Percentiles rank a stretch among this genome's conserved stretches.
Evolutionary conservation across 2,329 filamentous ascomycete genomes (phyloP).

Genomic region (Xylaria polymorpha): DNA sequence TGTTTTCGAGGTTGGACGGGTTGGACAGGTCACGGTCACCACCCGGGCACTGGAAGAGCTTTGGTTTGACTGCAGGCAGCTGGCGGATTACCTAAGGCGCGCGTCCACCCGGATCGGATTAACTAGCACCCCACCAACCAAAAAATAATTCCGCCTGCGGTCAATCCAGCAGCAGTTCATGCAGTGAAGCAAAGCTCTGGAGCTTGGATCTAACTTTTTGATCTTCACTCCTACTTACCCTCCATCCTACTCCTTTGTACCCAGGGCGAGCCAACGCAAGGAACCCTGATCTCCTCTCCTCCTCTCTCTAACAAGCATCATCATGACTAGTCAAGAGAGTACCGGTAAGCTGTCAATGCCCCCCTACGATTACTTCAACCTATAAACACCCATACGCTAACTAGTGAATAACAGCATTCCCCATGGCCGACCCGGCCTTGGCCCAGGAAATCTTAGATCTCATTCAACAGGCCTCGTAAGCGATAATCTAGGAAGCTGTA

Average conservation of each 20-base stretch:
- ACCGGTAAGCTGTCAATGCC: constrained; percentile 41
- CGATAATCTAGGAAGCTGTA: constrained; percentile 22
- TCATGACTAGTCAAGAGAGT: constrained; percentile 47
- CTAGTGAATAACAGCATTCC: constrained; percentile 65
- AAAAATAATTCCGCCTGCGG: constrained; percentile 20
- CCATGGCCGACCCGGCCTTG: constrained; percentile 77
- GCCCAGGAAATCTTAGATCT: constrained; percentile 86
- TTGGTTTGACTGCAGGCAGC: constrained; percentile 38
- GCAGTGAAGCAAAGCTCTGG: constrained; percentile 26
- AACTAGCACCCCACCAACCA: constrained; percentile 38
- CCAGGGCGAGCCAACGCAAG: constrained; percentile 71
- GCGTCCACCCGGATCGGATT: constrained; percentile 34
- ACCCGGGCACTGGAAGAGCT: neutral
- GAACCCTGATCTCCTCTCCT: constrained; percentile 60
- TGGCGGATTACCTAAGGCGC: constrained; percentile 39
- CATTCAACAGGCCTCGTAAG: constrained; percentile 72
- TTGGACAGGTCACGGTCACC: neutral
- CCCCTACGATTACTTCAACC: neutral
- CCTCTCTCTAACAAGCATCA: constrained; percentile 15
- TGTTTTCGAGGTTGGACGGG: constrained; percentile 41
- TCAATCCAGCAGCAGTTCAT: constrained; percentile 17
- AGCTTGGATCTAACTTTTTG: constrained; percentile 18
- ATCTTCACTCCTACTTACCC: constrained; percentile 5
- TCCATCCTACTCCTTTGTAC: constrained; percentile 37
- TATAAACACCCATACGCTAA: neutral